Conservation (phyloP, 345 rosid species). For the Melaleuca alternifolia region DNA sequence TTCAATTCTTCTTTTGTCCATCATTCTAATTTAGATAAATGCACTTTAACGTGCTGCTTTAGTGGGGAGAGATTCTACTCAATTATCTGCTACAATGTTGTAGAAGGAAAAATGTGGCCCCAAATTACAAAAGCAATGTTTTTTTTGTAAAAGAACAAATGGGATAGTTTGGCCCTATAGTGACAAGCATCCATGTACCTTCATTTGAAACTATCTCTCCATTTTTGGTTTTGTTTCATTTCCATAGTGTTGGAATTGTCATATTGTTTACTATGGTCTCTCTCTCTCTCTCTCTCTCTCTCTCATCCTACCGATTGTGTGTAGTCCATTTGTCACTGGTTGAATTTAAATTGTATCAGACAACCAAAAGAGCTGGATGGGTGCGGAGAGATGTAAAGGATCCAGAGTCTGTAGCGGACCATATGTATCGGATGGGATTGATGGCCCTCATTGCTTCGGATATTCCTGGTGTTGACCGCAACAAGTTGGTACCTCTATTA, state of each 20-base stretch:
- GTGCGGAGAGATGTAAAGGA: conserved; percentile 51
- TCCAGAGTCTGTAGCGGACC: conserved; percentile 89
- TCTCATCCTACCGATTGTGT: not conserved
- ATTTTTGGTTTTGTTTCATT: not conserved
- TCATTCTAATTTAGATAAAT: not conserved
- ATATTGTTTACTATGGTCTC: not conserved
- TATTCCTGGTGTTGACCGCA: conserved; percentile 73
- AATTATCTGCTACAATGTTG: not conserved
- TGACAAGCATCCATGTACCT: not conserved
- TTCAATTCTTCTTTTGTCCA: not conserved
- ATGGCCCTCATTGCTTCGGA: conserved; percentile 77
- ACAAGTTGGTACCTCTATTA: conserved; percentile 37
- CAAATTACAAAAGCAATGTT: not conserved
- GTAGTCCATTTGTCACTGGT: not conserved
- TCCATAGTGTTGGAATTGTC: not conserved
- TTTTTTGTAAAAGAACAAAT: not conserved
- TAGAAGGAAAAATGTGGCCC: not conserved
- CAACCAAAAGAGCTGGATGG: conserved; percentile 95
- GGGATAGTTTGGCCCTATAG: not conserved
- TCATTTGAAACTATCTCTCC: not conserved
- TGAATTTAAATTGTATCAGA: conserved; percentile 21
- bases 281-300: not conserved
- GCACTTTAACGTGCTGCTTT: not conserved
- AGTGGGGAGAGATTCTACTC: not conserved
- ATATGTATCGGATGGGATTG: conserved; percentile 94